Evolutionary conservation across 73 alveolate genomes (phyloP), one percentile per base, ranked within the genome.

Genomic region (Durusdinium trenchii): DNA sequence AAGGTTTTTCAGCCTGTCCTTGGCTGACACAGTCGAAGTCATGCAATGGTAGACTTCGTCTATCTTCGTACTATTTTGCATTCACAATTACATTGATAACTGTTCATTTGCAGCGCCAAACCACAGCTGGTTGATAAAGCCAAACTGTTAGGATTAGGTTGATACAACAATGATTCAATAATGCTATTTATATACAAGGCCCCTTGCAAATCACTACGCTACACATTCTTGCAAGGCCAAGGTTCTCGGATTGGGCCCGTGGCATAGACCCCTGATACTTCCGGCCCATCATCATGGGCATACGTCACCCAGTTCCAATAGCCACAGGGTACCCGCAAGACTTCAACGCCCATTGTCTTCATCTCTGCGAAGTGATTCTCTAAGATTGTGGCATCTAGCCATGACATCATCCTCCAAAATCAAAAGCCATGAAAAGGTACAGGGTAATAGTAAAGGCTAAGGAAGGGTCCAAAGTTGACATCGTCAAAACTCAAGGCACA

Each of bases 261-360:
- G 12, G 94, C 94, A 35, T 84, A 84, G 52, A 84, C 94, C 76
- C 76, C 81, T 6, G 98, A 78, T 52, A 91, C 90, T 78, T 91
- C 98, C 20, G 98, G 98, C 36, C 98, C 98, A 16, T 71, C 57
- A 57, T 67, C 81, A 35, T 36, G 47, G 43, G 50, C 98, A 64
- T 90, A 90, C 30, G 96, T 64, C 75, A 91, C 89, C 98, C 98
- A 91, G 48, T 91, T 91, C 98, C 98, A 91, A 60, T 91, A 91
- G 60, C 98, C 98, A 36, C 98, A 91, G 5, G 98, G 98, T 48
- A 91, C 98, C 3, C 98, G 98, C 14, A 91, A 35, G 61, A 91
- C 98, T 51, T 91, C 90, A 51, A 91, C 96, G 51, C 96, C 96
- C 62, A 43, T 62, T 23, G 30, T 48, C 47, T 50, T 51, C 96